Conservation (phyloP, 2,329 filamentous ascomycete genomes). For the Ophiostoma tasmaniense region DNA sequence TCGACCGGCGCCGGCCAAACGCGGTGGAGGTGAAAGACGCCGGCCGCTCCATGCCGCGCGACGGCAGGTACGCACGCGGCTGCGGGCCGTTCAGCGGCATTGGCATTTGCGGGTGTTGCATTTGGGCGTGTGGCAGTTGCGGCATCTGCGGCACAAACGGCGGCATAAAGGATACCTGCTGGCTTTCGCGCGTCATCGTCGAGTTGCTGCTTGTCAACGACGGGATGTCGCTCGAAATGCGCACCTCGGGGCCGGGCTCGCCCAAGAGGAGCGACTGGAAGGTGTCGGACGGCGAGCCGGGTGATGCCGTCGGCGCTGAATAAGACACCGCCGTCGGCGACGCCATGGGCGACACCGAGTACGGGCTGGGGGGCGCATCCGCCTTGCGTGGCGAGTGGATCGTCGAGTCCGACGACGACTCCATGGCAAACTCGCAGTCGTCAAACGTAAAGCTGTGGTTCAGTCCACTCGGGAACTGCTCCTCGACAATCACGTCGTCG, state of each 20-base stretch:
- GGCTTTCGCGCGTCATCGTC: conserved; percentile 63
- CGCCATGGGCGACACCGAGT: conserved; percentile 55
- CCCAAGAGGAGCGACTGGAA: conserved; percentile 65
- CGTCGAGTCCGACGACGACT: conserved; percentile 34
- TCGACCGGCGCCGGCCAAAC: conserved; percentile 63
- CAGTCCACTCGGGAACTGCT: conserved; percentile 26
- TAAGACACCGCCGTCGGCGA: conserved; percentile 27
- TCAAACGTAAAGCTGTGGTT: conserved; percentile 25
- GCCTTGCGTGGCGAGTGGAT: conserved; percentile 34
- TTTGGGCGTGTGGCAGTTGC: too few species aligned
- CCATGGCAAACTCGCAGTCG: conserved; percentile 20
- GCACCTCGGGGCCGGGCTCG: conserved; percentile 63
- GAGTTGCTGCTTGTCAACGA: conserved; percentile 70
- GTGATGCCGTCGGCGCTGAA: too few species aligned
- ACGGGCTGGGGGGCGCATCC: conserved; percentile 40
- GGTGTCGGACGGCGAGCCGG: conserved; percentile 35
- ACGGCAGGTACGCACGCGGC: conserved; percentile 40
- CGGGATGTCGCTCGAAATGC: conserved; percentile 62
- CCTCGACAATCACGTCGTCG: conserved; percentile 44
- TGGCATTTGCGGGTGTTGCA: too few species aligned
- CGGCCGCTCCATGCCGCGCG: conserved; percentile 46
- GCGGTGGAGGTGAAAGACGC: conserved; percentile 53
- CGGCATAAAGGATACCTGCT: conserved; percentile 24
- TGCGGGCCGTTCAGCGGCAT: conserved; percentile 23
- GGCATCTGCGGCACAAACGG: too few species aligned